phyloP scores from a whole-genome alignment of 2,329 filamentous ascomycete genomes.

The Fonsecaea pedrosoi region DNA sequence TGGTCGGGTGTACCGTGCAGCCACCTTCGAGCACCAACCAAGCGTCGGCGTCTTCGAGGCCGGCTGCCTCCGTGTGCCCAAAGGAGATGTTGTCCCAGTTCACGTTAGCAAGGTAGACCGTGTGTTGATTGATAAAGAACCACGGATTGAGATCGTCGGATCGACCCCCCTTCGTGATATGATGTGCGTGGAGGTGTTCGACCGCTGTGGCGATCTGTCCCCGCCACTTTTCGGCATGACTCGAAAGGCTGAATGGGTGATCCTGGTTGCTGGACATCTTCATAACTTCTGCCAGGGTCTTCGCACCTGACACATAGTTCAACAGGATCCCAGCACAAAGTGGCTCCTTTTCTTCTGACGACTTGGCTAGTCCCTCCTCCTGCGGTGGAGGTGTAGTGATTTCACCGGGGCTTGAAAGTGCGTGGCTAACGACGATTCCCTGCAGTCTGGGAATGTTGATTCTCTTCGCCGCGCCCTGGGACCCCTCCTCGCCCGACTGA shows the following conservation, averaged over 20 bases:
- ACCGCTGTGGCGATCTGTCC: slow-evolving; percentile 13
- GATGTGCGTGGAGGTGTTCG: slow-evolving; percentile 11
- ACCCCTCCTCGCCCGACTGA: not conserved
- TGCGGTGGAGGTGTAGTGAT: not conserved
- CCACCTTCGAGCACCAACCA: slow-evolving; percentile 6
- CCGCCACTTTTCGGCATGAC: slow-evolving; percentile 20
- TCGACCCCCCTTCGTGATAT: slow-evolving; percentile 16
- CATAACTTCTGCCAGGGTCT: slow-evolving; percentile 4
- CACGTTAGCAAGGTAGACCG: not conserved
- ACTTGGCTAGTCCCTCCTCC: not conserved
- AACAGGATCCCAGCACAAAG: slow-evolving; percentile 19
- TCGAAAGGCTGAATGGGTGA: not conserved
- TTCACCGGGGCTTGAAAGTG: not conserved
- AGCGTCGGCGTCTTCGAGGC: slow-evolving; percentile 6
- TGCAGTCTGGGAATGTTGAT: slow-evolving; percentile 18
- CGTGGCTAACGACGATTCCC: slow-evolving; percentile 20
- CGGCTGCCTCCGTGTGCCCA: not conserved
- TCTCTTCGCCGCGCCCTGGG: not conserved
- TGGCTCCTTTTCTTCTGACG: not conserved
- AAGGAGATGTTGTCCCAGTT: not conserved
- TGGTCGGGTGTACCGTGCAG: not conserved
- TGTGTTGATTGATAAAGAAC: slow-evolving; percentile 14
- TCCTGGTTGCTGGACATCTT: not conserved
- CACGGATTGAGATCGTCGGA: not conserved
- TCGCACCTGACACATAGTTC: slow-evolving; percentile 19